These are phyloP conservation scores for Epichloe gansuensis DNA, from an alignment of 2,329 filamentous ascomycete genomes.

Conservation along the genomic window DNA sequence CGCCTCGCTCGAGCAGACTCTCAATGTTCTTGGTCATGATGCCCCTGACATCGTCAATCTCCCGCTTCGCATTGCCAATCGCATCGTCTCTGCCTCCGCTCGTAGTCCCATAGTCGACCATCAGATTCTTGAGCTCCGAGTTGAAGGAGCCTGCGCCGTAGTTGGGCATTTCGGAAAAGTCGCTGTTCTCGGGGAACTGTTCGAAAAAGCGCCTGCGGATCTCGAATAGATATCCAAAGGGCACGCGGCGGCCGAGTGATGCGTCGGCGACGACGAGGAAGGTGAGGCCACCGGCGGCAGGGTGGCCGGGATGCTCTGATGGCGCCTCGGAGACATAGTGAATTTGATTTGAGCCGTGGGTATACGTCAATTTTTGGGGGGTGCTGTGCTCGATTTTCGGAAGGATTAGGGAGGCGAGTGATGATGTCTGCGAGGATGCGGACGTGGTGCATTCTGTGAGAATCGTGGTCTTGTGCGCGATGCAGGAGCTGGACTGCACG, in stretches of 20 bases:
- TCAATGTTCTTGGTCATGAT: constrained; percentile 97
- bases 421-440: constrained; percentile 69
- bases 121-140: constrained; percentile 57
- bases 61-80: constrained; percentile 66
- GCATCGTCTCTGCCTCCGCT: constrained; percentile 66
- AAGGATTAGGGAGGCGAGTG: constrained; percentile 83
- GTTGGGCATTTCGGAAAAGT: constrained; percentile 67
- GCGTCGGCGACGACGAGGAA: constrained; percentile 82
- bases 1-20: constrained; percentile 73
- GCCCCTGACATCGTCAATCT: constrained; percentile 84
- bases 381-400: constrained; percentile 78
- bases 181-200: constrained; percentile 51
- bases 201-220: constrained; percentile 78
- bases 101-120: constrained; percentile 75
- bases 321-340: constrained; percentile 88
- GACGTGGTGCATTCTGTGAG: constrained; percentile 85
- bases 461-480: constrained; percentile 87
- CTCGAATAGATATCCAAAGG: constrained; percentile 85
- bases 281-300: constrained; percentile 67
- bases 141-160: constrained; percentile 91
- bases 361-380: constrained; percentile 88
- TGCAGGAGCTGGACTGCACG: constrained; percentile 51
- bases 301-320: constrained; percentile 43
- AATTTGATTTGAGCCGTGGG: constrained; percentile 81
- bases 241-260: constrained; percentile 71